Base-by-base conservation (phyloP, 2,329 filamentous ascomycete genomes). In the Venturiaceae sp. region DNA sequence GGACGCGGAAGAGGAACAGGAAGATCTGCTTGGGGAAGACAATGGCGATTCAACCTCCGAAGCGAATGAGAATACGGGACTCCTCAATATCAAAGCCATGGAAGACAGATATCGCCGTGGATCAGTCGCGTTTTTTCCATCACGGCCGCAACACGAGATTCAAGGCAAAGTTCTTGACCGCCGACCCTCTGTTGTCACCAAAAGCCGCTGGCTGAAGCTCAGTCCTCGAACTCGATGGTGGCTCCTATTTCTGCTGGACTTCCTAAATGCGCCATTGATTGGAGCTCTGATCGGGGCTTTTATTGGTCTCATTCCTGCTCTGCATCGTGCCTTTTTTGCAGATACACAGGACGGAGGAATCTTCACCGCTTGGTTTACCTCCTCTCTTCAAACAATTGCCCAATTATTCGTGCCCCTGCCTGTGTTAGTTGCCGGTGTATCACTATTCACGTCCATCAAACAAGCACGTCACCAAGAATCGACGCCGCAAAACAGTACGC, bases 341-440 rank as follows among this genome's bases (percentile, higher is more conserved):
- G 69, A 76, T 13, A 76, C 76, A 8, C 67, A 79, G 7, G 71
- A 84, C 5, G 85, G 84, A 5, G 84, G 85, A 1, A 80, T 84
- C 58, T 79, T 87, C 64, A 83, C 80, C 21, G 84, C 84, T 1
- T 88, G 84, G 84, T 71, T 88, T 39, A 87, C 84, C 0, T 75
- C 77, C 0, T 79, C 80, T 0, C 69, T 87, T 21, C 77, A 82
- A 62, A 86, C 83, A 58, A 75, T 87, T 23, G 84, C 85, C 3
- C 74, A 77, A 0, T 73, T 88, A 0, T 88, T 88, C 65, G 83
- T 85, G 0, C 78, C 82, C 0, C 70, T 86, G 28, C 85, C 86
- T 32, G 81, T 87, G 16, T 78, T 88, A 16, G 77, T 87, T 0
- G 83, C 85, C 0, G 84, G 85, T 1, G 81, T 85, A n/a, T 84